These are phyloP conservation scores for sweet orange (Citrus sinensis) DNA, from an alignment of 345 rosid species.

Conservation along the genomic window DVS_A1.0 CM039169.1:1663501-1664000, in stretches of 20 bases:
- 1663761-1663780: background rate
- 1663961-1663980: background rate
- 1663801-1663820: background rate
- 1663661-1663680: background rate
- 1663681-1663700: background rate
- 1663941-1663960: background rate
- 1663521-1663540: slow-evolving; percentile 73
- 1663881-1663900: background rate
- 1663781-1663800: background rate
- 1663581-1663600: background rate
- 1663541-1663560: slow-evolving; percentile 47
- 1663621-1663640: background rate
- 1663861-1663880: background rate
- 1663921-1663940: background rate
- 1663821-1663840: background rate
- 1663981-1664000: slow-evolving; percentile 34
- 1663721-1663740: background rate
- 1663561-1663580: background rate
- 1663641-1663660: background rate
- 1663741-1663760: background rate
- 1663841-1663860: background rate
- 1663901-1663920: background rate
- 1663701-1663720: background rate
- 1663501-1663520: slow-evolving; percentile 82
- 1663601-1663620: background rate